Conservation (phyloP, 164 flowering plant genomes). For the Malania oleifera region DNA sequence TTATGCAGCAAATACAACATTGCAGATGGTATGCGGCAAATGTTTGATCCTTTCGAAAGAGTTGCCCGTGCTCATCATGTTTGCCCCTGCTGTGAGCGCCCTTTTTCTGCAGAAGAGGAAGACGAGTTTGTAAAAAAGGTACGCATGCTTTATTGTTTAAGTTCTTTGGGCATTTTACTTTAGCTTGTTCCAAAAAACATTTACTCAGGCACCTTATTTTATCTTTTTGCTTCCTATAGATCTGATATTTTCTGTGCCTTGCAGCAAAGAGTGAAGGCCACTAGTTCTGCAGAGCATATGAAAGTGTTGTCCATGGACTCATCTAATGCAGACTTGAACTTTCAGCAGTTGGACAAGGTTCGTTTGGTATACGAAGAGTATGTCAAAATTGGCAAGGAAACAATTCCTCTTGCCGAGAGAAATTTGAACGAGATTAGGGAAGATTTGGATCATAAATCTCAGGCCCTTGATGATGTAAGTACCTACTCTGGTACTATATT, state of each 20-base stretch:
- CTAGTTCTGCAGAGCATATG: constrained; percentile 76
- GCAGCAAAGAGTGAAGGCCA: constrained; percentile 87
- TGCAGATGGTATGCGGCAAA: constrained; percentile 86
- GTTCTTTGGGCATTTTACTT: not conserved
- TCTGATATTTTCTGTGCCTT: constrained; percentile 14
- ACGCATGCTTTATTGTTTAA: not conserved
- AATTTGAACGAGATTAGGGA: constrained; percentile 47
- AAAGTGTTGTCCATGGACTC: constrained; percentile 62
- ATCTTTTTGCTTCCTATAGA: not conserved
- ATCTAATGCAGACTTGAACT: constrained; percentile 67
- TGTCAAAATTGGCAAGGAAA: constrained; percentile 64
- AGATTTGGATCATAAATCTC: constrained; percentile 72
- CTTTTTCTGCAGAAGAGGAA: constrained; percentile 89
- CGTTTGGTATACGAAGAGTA: constrained; percentile 78
- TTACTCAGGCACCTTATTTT: not conserved
- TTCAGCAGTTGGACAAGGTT: constrained; percentile 90
- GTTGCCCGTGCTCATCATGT: constrained; percentile 91
- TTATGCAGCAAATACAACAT: constrained; percentile 71
- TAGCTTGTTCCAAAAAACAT: not conserved
- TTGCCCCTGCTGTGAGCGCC: constrained; percentile 96
- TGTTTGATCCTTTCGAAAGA: constrained; percentile 94
- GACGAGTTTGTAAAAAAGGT: constrained; percentile 94
- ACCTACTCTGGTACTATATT: constrained; percentile 4
- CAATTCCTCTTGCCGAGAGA: constrained; percentile 66
- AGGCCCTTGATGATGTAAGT: constrained; percentile 87